Conservation (phyloP, 176 grass and related monocot genomes). For the Eremochloa ophiuroides region DNA sequence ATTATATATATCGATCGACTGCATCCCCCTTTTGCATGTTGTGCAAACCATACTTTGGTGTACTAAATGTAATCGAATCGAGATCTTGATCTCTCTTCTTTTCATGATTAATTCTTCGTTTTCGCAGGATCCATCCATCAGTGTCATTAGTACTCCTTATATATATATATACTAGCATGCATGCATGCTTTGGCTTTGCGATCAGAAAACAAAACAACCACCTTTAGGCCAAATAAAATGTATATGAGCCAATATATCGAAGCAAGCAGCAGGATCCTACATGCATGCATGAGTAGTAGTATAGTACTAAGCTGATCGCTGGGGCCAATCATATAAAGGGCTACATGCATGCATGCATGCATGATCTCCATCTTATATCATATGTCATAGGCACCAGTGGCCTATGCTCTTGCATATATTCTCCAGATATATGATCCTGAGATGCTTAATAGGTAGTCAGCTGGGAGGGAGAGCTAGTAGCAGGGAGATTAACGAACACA, state of each 20-base stretch:
- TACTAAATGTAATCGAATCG: conserved; percentile 57
- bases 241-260: neutral
- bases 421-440: conserved; percentile 44
- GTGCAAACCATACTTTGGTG: conserved; percentile 57
- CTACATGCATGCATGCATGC: conserved; percentile 33
- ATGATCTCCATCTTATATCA: conserved; percentile 60
- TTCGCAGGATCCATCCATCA: conserved; percentile 61
- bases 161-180: conserved; percentile 26
- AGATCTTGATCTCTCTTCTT: conserved; percentile 66
- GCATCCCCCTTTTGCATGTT: conserved; percentile 43
- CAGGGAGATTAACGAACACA: conserved; percentile 20
- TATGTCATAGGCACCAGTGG: conserved; percentile 63
- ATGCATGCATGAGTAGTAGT: conserved; percentile 34
- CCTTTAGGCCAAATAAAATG: conserved; percentile 36
- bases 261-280: conserved; percentile 37
- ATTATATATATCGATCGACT: conserved; percentile 36
- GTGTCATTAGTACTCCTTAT: conserved; percentile 27
- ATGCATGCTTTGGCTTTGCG: neutral
- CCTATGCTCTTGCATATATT: conserved; percentile 48
- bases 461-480: neutral
- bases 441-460: conserved; percentile 26
- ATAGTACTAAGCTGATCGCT: conserved; percentile 16
- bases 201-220: conserved; percentile 38
- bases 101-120: conserved; percentile 43
- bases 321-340: conserved; percentile 41